phyloP scores from a whole-genome alignment of 768 basidiomycete genomes.

The Leccinum fibrillosum region DNA sequence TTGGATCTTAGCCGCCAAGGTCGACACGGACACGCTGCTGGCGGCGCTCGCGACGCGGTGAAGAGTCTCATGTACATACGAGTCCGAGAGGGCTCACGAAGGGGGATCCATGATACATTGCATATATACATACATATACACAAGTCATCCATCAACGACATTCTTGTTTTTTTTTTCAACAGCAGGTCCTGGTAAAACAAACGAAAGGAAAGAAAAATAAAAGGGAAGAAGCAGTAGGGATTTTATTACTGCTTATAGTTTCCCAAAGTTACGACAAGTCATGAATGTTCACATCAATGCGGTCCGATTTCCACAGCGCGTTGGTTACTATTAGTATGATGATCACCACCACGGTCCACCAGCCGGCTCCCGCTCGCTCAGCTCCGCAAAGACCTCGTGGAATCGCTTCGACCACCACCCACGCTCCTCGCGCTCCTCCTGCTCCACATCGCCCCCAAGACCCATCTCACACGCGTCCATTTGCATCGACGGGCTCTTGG shows the following conservation, averaged over 20 bases:
- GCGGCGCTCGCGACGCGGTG: conserved; percentile 50
- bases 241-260: background rate
- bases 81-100: background rate
- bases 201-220: background rate
- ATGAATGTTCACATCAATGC: background rate
- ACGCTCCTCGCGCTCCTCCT: conserved; percentile 62
- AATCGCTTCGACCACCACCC: conserved; percentile 74
- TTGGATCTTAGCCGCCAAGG: conserved; percentile 52
- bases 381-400: conserved; percentile 56
- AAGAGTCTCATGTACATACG: background rate
- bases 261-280: background rate
- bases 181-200: background rate
- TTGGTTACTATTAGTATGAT: background rate
- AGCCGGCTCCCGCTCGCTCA: conserved; percentile 31
- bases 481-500: conserved; percentile 72
- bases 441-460: conserved; percentile 23
- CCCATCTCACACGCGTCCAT: conserved; percentile 36
- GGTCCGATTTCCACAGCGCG: background rate
- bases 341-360: background rate
- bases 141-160: conserved; percentile 5
- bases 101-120: background rate
- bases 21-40: conserved; percentile 59
- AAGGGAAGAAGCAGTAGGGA: background rate
- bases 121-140: background rate
- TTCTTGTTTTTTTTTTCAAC: background rate